Base-by-base conservation (phyloP, 768 basidiomycete species). In the Kwoniella bestiolae region DNA sequence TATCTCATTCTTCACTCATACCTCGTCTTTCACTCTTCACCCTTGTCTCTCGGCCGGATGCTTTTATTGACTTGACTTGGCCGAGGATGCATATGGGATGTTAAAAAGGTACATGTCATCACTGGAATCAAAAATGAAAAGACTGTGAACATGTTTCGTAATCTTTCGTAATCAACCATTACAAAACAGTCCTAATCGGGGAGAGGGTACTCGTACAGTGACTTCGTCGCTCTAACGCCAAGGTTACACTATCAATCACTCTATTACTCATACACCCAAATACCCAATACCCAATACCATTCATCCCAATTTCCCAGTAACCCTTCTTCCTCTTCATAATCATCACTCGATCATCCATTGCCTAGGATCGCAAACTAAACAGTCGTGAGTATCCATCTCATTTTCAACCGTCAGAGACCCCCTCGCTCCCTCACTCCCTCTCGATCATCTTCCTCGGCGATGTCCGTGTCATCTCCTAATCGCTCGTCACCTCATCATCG, bases 371-470 rank as follows among this genome's bases (percentile, higher is more conserved):
- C 14, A 11, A 41, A 18, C 12, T 41, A 41, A 14, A 11, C 12
- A 41, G 38, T 18, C 12, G 38, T 41, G 38, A 41, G 38, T 41
- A 41, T 41, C 38, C n/a, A n/a, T n/a, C n/a, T n/a, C n/a, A n/a
- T n/a, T n/a, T n/a, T n/a, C n/a, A n/a, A n/a, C n/a, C n/a, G n/a
- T n/a, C n/a, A n/a, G n/a, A n/a, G n/a, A n/a, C n/a, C n/a, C n/a
- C n/a, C n/a, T n/a, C n/a, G n/a, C n/a, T n/a, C n/a, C n/a, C 12
- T 41, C 38, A 14, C 38, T 14, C 18, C n/a, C 52, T 55, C 29
- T 34, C 52, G 29, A 55, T 55, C 31, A 55, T 55, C 52, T n/a
- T 35, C 47, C 47, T 56, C 47, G 63, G 56, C 49, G 31, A 58
- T 49, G 56, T 61, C 60, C 60, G 60, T 61, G 38, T 28, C 56